Evolutionary conservation across 2,329 filamentous ascomycete species (phyloP), one percentile per base, ranked within the genome.

Genomic region (Xylaria sp.): DNA sequence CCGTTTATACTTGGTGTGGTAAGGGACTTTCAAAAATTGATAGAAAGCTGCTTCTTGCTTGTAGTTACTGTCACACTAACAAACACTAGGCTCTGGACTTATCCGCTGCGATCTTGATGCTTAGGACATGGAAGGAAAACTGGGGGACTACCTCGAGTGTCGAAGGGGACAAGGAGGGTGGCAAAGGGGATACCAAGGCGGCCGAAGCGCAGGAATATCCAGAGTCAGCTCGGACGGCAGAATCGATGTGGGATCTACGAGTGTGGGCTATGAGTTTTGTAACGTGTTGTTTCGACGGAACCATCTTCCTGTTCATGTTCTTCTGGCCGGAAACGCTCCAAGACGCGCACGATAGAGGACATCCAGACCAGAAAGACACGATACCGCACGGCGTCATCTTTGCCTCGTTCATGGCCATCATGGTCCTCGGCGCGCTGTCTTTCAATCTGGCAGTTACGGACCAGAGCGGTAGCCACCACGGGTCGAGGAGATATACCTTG

Each of bases 401-500:
- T 69, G 84, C 85, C 52, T 83, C 82, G 50, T 87, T 89, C 75
- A 89, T 90, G 88, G 84, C 84, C 25, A 82, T 85, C 6, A 87
- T 88, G 77, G 88, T 88, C 78, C 82, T 88, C 7, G 87, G 88
- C n/a, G 88, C 87, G 1, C 81, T 88, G 32, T 71, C 84, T 7
- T 89, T 89, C 76, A 84, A 82, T 70, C 74, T 80, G 44, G 75
- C 75, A 0, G 73, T 50, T 8, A 25, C 46, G 7, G 66, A 65
- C 10, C 37, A 34, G 3, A 61, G 51, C n/a, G 4, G 46, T 3
- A 20, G n/a, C 7, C 25, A 48, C 13, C 41, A 46, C 5, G 41
- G 28, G 3, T 1, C n/a, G 15, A 46, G 15, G 20, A 48, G 52
- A 25, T n/a, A 39, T 9, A 46, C 66, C 10, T 32, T 66, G 10